Base-by-base conservation (phyloP, 305 asterid species). In the Fraxinus platypoda region DNA sequence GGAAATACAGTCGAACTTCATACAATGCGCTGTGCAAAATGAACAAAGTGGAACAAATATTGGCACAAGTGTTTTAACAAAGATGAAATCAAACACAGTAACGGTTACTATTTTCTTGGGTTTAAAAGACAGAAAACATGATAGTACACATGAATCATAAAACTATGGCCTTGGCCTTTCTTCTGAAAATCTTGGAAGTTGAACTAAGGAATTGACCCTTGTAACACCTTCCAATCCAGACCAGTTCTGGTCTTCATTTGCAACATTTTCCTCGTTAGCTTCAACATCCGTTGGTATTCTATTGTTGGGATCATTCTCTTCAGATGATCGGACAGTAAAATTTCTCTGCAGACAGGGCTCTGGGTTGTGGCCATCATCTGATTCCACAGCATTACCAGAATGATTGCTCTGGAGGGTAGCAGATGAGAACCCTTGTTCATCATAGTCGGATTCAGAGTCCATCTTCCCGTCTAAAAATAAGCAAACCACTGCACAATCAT, bases 401-500 rank as follows among this genome's bases (percentile, higher is more conserved):
- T 92, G 95, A 84, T 88, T 86, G 87, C 96, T 89, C 25, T 91
- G 95, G 25, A 88, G 78, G n/a, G 97, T 91, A 11, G 93, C 97
- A 2, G 98, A 95, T 6, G 98, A 90, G 82, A 91, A 90, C 26
- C 94, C 89, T 72, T 93, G 98, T 38, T 92, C 97, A 15, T 94
- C 97, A 1, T 88, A 85, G 77, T 94, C 98, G 5, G 98, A 93
- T 87, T 94, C 98, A 0, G 93, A 68, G 78, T 94, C 98, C 95
- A 94, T 94, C 77, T 96, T 93, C 81, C 98, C 92, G 8, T 94
- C 99, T 59, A 96, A 74, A 76, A 91, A 96, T 59, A 94, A 81
- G 90, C 99, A 96, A 41, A 96, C 97, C 1, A 96, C 99, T 0
- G 99, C 98, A 81, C 99, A 96, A 80, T 96, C 98, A 17, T 96